These are phyloP conservation scores for Artemisia tridentata DNA, from an alignment of 129 eudicot genomes.

Conservation along the genomic window DNA sequence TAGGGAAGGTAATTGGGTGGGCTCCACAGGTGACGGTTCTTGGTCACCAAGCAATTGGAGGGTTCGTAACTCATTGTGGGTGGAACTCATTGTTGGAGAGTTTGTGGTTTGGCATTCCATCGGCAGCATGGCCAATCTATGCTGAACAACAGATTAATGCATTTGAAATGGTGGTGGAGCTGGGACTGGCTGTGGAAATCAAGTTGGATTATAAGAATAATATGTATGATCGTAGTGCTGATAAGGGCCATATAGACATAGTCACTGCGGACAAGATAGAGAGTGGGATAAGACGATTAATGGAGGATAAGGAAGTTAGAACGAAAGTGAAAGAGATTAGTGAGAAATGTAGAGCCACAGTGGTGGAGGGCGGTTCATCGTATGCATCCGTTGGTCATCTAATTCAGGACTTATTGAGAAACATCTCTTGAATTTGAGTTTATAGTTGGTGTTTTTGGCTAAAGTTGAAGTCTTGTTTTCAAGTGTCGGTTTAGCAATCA, in stretches of 20 bases:
- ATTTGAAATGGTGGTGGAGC: constrained; percentile 36
- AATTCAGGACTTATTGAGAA: constrained; percentile 16
- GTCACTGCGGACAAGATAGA: constrained; percentile 32
- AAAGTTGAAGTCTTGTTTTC: neutral
- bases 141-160: constrained; percentile 44
- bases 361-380: constrained; percentile 39
- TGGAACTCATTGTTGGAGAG: constrained; percentile 40
- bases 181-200: constrained; percentile 13
- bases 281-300: constrained; percentile 20
- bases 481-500: neutral
- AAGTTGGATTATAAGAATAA: constrained; percentile 20
- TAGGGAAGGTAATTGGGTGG: constrained; percentile 38
- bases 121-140: constrained; percentile 41
- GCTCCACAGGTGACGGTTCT: constrained; percentile 38
- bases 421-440: constrained; percentile 1
- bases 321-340: constrained; percentile 31
- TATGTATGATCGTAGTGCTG: neutral
- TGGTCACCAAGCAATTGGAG: constrained; percentile 34
- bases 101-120: constrained; percentile 36
- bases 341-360: constrained; percentile 29
- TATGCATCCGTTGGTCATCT: constrained; percentile 15
- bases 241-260: neutral
- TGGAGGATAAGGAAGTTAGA: constrained; percentile 21
- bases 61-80: constrained; percentile 44
- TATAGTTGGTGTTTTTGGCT: neutral